phyloP scores from a whole-genome alignment of 2,329 filamentous ascomycete species.

The Reticulascus tulasneorum region DNA sequence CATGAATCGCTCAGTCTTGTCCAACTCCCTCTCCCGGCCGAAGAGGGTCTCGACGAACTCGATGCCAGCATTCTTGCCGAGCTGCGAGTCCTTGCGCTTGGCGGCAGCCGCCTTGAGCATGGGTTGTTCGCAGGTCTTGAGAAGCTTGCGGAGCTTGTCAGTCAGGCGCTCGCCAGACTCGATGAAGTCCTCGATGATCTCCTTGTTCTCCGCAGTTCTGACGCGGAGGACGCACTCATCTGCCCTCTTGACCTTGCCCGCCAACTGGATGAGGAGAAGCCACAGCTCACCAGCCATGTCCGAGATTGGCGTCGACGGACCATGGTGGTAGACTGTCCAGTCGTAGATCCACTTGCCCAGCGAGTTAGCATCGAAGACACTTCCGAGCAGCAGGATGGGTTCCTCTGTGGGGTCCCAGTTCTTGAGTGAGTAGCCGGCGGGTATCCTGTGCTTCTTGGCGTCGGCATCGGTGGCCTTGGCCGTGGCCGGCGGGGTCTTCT shows the following conservation, averaged over 20 bases:
- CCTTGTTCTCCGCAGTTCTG: slow-evolving; percentile 66
- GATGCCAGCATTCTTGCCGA: slow-evolving; percentile 87
- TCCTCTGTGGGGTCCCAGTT: slow-evolving; percentile 96
- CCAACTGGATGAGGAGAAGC: slow-evolving; percentile 89
- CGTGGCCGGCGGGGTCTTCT: slow-evolving; percentile 37
- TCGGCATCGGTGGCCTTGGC: slow-evolving; percentile 52
- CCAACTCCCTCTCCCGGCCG: slow-evolving; percentile 82
- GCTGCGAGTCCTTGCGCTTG: slow-evolving; percentile 67
- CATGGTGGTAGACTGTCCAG: slow-evolving; percentile 93
- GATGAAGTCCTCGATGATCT: slow-evolving; percentile 87
- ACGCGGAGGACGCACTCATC: slow-evolving; percentile 74
- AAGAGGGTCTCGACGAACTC: slow-evolving; percentile 98
- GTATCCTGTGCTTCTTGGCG: slow-evolving; percentile 67
- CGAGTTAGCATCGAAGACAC: slow-evolving; percentile 95
- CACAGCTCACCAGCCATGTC: slow-evolving; percentile 93
- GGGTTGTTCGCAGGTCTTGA: slow-evolving; percentile 87
- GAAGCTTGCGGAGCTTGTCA: slow-evolving; percentile 76
- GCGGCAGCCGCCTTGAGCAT: slow-evolving; percentile 77
- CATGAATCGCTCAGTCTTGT: slow-evolving; percentile 92
- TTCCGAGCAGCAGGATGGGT: slow-evolving; percentile 89
- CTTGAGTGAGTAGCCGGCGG: slow-evolving; percentile 88
- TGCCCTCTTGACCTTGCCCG: slow-evolving; percentile 88
- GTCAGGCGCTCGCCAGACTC: slow-evolving; percentile 83
- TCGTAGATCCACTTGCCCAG: slow-evolving; percentile 99
- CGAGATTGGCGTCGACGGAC: slow-evolving; percentile 75